phyloP scores from a whole-genome alignment of 1,284 basidiomycete genomes.

The Lentinus polychrous region DNA sequence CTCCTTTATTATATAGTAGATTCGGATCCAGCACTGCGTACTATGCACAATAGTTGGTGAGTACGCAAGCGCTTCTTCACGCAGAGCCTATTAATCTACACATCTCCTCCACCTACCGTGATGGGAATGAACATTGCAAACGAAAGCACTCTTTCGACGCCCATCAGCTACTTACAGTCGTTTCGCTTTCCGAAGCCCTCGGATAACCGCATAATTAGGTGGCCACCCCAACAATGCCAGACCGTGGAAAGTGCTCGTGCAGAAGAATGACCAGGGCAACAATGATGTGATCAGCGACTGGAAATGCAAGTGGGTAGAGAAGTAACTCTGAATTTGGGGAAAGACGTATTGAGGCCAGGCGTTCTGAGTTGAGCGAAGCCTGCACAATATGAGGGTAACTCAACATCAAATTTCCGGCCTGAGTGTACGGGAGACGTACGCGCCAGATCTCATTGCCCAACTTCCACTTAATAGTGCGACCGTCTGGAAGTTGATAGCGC shows the following conservation, averaged over 20 bases:
- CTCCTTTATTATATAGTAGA: too few relatives aligned
- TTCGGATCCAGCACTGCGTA: too few relatives aligned
- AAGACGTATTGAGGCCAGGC: constrained; percentile 17
- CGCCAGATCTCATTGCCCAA: constrained; percentile 17
- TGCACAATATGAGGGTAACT: constrained; percentile 1
- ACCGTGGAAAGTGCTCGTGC: constrained; percentile 19
- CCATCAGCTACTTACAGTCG: too few relatives aligned
- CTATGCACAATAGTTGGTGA: too few relatives aligned
- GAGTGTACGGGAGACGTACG: constrained; percentile 10
- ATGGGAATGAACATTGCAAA: too few relatives aligned
- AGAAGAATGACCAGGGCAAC: constrained; percentile 20
- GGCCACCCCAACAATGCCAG: constrained; percentile 10
- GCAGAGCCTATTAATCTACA: too few relatives aligned
- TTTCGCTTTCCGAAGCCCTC: too few relatives aligned
- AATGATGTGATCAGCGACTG: constrained; percentile 20
- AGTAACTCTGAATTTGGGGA: constrained; percentile 16
- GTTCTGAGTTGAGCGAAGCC: constrained; percentile 14
- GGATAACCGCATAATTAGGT: constrained; percentile 15
- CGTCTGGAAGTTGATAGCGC: constrained; percentile 17
- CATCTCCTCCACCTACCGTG: too few relatives aligned
- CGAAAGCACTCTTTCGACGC: too few relatives aligned
- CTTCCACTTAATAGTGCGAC: constrained; percentile 20
- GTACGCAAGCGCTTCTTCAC: too few relatives aligned
- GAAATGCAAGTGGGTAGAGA: constrained; percentile 18
- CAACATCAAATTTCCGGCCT: background rate